A percentile compares a stretch with the other conserved stretches of the same genome.
phyloP scores from a whole-genome alignment of 1,284 basidiomycete species.

The Phlebopus sp. region DNA sequence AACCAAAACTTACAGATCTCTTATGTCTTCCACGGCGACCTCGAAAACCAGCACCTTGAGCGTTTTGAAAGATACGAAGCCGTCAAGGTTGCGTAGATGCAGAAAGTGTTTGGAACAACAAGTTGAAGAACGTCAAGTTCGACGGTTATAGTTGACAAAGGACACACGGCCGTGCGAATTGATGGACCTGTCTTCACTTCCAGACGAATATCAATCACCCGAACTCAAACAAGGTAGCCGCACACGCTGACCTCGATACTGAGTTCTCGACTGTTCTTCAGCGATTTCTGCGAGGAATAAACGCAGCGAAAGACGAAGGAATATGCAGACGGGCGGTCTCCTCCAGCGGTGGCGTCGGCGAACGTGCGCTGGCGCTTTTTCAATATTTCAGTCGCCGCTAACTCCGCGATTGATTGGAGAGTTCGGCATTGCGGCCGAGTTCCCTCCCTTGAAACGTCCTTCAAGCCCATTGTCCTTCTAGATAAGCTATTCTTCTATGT shows the following conservation, averaged over 20 bases:
- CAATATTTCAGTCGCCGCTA: conserved; percentile 25
- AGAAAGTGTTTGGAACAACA: conserved; percentile 11
- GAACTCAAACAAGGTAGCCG: not conserved
- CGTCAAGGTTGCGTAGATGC: conserved; percentile 7
- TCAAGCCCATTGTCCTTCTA: not conserved
- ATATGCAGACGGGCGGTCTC: not conserved
- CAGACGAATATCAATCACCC: conserved; percentile 10
- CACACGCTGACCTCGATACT: conserved; percentile 11
- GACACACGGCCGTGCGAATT: conserved; percentile 27
- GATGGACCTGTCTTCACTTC: conserved; percentile 18
- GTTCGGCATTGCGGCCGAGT: conserved; percentile 3
- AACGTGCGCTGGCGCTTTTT: conserved; percentile 11
- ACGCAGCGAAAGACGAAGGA: not conserved
- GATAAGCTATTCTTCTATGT: not conserved
- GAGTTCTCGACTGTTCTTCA: not conserved
- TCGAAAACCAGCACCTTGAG: conserved; percentile 3
- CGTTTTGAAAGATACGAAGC: not conserved
- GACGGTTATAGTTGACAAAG: conserved; percentile 17
- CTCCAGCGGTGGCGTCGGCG: not conserved
- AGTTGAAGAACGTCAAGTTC: conserved; percentile 15
- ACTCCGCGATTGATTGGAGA: conserved; percentile 1
- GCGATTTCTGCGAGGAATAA: not conserved
- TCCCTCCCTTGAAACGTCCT: not conserved
- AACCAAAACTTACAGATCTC: conserved; percentile 16
- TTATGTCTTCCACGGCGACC: not conserved